phyloP scores from a whole-genome alignment of 2,329 filamentous ascomycete species.

The Xylaria sp. region DNA sequence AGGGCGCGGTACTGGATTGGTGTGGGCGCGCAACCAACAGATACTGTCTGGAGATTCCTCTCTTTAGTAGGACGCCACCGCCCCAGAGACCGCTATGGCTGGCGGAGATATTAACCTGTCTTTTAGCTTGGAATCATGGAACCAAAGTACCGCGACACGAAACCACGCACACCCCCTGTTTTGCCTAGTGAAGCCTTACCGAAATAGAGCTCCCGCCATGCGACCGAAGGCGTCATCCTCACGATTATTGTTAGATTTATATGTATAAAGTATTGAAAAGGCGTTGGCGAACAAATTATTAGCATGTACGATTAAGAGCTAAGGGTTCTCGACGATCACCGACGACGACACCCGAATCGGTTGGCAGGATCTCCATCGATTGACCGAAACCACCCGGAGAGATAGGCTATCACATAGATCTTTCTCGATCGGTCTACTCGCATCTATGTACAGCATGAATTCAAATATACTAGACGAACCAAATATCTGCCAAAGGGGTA shows the following conservation, averaged over 20 bases:
- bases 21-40: constrained; percentile 92
- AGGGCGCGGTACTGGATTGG: constrained; percentile 95
- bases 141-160: constrained; percentile 44
- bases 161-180: constrained; percentile 36
- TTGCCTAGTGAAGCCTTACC: constrained; percentile 31
- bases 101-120: neutral
- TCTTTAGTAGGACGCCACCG: constrained; percentile 65
- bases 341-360: neutral
- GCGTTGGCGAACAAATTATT: constrained; percentile 13
- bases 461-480: neutral
- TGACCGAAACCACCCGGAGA: neutral
- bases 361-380: neutral
- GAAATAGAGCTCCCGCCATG: neutral
- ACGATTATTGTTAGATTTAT: constrained; percentile 21
- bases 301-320: constrained; percentile 13
- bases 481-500: neutral
- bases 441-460: neutral
- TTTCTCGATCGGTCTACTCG: neutral
- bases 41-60: constrained; percentile 85
- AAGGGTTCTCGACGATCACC: neutral
- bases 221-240: neutral
- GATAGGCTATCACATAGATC: neutral
- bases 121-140: constrained; percentile 45
- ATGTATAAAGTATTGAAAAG: constrained; percentile 24
- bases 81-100: constrained; percentile 4